A percentile compares a stretch with the other conserved stretches of the same genome.
Evolutionary conservation across 768 basidiomycete genomes (phyloP).

Genomic region (Termitomyces sp.): DNA sequence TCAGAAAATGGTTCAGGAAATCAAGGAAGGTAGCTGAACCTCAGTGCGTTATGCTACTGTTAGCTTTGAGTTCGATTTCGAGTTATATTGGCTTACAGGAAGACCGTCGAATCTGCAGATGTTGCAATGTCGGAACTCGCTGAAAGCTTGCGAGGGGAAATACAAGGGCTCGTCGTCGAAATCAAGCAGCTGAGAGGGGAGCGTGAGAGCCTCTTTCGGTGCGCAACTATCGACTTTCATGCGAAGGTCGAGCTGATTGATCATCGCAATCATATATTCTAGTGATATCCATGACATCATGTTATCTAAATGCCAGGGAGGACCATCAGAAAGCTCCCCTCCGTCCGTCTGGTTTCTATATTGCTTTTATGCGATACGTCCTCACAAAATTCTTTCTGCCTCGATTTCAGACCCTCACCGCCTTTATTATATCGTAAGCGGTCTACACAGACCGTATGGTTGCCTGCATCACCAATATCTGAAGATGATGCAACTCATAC

Average conservation of each 20-base stretch:
- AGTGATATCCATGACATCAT: constrained; percentile 18
- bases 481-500: not conserved
- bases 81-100: not conserved
- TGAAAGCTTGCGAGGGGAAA: constrained; percentile 11
- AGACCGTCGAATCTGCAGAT: constrained; percentile 1
- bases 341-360: not conserved
- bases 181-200: constrained; percentile 11
- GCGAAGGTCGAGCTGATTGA: not conserved
- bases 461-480: not conserved
- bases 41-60: constrained; percentile 8
- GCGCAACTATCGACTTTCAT: not conserved
- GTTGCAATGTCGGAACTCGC: constrained; percentile 14
- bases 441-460: constrained; percentile 8
- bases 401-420: not conserved
- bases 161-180: constrained; percentile 9
- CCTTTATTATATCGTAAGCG: not conserved
- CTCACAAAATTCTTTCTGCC: not conserved
- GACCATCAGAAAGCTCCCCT: not conserved
- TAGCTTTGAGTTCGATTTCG: not conserved
- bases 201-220: constrained; percentile 14
- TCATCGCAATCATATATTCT: not conserved
- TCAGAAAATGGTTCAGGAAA: constrained; percentile 12
- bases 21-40: constrained; percentile 3
- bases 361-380: not conserved
- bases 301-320: constrained; percentile 9